Evolutionary conservation across 2,329 filamentous ascomycete species (phyloP).

Genomic region (Myotisia sp.): DNA sequence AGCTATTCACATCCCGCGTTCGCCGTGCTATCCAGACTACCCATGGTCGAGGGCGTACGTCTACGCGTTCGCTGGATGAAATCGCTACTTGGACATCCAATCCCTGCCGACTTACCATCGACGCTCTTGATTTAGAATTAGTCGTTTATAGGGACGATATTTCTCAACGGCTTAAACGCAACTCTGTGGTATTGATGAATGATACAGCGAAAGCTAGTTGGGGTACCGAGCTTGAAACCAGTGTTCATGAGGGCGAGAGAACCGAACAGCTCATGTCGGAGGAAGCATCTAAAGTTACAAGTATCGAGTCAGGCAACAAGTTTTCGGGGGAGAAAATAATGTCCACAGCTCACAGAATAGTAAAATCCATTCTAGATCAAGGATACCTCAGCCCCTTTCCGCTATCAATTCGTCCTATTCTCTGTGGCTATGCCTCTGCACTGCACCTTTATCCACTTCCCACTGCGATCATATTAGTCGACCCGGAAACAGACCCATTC

Average conservation of each 20-base stretch:
- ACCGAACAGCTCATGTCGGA: not conserved
- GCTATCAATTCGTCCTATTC: conserved; percentile 59
- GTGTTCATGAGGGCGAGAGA: not conserved
- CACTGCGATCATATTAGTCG: conserved; percentile 66
- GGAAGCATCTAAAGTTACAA: too few relatives aligned
- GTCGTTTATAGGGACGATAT: conserved; percentile 80
- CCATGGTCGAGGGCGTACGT: conserved; percentile 36
- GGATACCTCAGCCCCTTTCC: conserved; percentile 79
- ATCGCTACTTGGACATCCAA: conserved; percentile 82
- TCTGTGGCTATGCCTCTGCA: conserved; percentile 73
- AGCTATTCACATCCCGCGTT: conserved; percentile 78
- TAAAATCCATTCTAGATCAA: conserved; percentile 85
- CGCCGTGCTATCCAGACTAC: conserved; percentile 65
- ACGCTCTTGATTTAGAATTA: conserved; percentile 59
- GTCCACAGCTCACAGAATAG: conserved; percentile 56
- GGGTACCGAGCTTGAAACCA: conserved; percentile 5
- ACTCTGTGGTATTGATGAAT: conserved; percentile 50
- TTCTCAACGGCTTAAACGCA: conserved; percentile 60
- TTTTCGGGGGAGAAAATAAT: not conserved
- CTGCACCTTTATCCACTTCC: conserved; percentile 80
- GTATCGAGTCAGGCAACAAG: conserved; percentile 7
- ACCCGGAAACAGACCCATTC: conserved; percentile 68
- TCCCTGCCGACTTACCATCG: conserved; percentile 65
- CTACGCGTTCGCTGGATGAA: conserved; percentile 1
- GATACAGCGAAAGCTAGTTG: not conserved